phyloP scores from a whole-genome alignment of 2,329 filamentous ascomycete genomes.

The Verticillium nonalfalfae region DNA sequence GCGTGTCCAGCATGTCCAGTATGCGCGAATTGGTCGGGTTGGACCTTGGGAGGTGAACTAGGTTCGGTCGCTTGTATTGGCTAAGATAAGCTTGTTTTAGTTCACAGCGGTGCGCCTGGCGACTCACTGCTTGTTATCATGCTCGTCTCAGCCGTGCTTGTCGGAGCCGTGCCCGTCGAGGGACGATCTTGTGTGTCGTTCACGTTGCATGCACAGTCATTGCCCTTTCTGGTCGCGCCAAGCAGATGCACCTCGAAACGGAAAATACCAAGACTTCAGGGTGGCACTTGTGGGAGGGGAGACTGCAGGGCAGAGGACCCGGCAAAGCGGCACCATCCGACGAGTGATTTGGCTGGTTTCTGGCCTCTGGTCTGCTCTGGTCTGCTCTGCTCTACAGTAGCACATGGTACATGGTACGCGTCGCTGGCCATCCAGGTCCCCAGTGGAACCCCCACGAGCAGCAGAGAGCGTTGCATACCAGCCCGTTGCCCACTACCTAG shows the following conservation, averaged over 20 bases:
- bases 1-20: background rate
- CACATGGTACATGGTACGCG: background rate
- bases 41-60: background rate
- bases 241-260: background rate
- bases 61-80: background rate
- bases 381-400: too few relatives aligned
- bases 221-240: too few relatives aligned
- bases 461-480: background rate
- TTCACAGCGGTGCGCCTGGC: background rate
- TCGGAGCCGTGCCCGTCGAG: too few relatives aligned
- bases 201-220: too few relatives aligned
- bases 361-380: too few relatives aligned
- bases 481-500: background rate
- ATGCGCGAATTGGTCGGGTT: background rate
- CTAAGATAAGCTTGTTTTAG: background rate
- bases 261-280: background rate
- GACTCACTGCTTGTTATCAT: too few relatives aligned
- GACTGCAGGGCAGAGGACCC: background rate
- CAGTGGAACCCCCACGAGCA: background rate
- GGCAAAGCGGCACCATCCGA: background rate
- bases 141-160: too few relatives aligned
- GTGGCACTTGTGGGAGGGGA: background rate
- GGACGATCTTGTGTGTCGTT: too few relatives aligned
- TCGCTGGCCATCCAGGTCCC: background rate
- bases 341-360: background rate